Evolutionary conservation across 2,329 filamentous ascomycete species (phyloP).

Genomic region (Diaporthe sp.): DNA sequence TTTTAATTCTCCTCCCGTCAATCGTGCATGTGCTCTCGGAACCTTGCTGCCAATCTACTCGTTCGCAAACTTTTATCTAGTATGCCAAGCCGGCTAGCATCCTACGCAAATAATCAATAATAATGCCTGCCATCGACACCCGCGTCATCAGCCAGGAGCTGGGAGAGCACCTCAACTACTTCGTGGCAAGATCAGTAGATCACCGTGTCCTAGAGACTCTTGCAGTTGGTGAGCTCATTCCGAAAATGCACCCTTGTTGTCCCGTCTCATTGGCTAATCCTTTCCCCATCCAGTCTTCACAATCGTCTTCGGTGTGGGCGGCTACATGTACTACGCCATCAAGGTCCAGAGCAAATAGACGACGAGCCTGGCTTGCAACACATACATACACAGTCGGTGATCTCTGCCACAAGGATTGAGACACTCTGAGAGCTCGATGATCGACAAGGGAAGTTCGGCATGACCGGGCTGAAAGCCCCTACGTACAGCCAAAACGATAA

Average conservation of each 20-base stretch:
- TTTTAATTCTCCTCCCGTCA: background rate
- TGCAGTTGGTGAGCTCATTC: slow-evolving; percentile 19
- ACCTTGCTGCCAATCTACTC: background rate
- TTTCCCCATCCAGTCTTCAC: slow-evolving; percentile 14
- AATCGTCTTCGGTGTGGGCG: slow-evolving; percentile 39
- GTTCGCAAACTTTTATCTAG: background rate
- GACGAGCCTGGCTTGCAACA: background rate
- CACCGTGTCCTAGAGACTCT: slow-evolving; percentile 35
- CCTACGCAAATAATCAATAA: background rate
- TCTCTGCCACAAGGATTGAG: too few relatives aligned
- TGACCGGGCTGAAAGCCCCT: fast-evolving
- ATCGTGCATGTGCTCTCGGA: background rate
- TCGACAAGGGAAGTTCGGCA: too few relatives aligned
- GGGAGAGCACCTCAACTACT: slow-evolving; percentile 36
- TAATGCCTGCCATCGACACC: slow-evolving; percentile 38
- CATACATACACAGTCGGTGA: background rate
- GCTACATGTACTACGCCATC: slow-evolving; percentile 41
- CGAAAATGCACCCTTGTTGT: background rate
- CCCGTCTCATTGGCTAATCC: background rate
- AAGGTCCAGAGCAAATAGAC: slow-evolving; percentile 38
- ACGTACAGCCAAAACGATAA: background rate
- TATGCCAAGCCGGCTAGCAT: slow-evolving; percentile 25
- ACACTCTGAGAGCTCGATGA: background rate
- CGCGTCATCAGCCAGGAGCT: slow-evolving; percentile 36
- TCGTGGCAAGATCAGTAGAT: slow-evolving; percentile 33